phyloP scores from a whole-genome alignment of 306 rosid genomes.

The Trifolium pratense region DNA sequence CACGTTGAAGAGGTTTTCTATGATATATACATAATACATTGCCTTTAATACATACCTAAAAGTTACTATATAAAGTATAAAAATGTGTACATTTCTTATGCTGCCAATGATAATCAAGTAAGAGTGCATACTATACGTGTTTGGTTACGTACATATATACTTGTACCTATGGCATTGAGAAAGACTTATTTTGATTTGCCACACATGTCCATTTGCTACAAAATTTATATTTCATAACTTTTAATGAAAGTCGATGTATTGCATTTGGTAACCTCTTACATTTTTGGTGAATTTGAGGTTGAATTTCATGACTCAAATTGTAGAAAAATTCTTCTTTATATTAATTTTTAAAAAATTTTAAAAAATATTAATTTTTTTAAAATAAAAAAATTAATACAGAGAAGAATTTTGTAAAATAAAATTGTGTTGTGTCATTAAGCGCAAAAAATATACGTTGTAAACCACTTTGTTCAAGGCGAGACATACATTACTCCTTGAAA shows the following conservation, averaged over 20 bases:
- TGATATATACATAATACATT: background rate
- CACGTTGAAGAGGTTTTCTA: slow-evolving; percentile 1
- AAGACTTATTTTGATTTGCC: slow-evolving; percentile 31
- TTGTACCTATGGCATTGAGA: slow-evolving; percentile 25
- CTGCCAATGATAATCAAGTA: slow-evolving; percentile 26
- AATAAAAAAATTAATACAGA: no score
- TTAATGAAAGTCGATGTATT: background rate
- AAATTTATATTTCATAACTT: slow-evolving; percentile 21
- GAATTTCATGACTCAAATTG: background rate
- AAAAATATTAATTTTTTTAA: no score
- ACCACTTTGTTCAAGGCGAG: no score
- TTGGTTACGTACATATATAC: background rate
- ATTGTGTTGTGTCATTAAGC: no score
- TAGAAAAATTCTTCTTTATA: background rate
- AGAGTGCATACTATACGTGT: background rate
- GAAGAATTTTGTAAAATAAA: no score
- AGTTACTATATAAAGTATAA: slow-evolving; percentile 2
- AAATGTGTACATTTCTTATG: background rate
- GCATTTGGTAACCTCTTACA: background rate
- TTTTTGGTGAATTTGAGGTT: background rate
- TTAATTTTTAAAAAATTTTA: no score
- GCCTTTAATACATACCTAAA: slow-evolving; percentile 34
- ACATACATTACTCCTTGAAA: no score
- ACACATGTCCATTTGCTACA: slow-evolving; percentile 15
- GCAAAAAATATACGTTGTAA: no score